Base-by-base conservation (phyloP, 2,329 filamentous ascomycete genomes). In the Tolypocladium ophioglossoides region DNA sequence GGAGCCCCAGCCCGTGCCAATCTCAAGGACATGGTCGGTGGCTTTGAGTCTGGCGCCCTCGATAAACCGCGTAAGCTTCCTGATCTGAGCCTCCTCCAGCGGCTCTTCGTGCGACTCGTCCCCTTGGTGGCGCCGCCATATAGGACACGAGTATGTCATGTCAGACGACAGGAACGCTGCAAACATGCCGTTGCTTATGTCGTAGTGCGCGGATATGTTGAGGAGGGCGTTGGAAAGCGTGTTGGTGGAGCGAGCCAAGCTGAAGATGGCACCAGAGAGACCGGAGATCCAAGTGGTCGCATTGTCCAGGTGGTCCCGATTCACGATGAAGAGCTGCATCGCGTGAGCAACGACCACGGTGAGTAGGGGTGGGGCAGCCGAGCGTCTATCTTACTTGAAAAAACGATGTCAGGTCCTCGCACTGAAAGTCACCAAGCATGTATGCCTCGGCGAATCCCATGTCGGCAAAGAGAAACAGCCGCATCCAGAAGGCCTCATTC, bases 141-240 rank as follows among this genome's bases (percentile, higher is more conserved):
- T 82, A 3, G 85, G 80, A 63, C 85, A 87, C 0, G 84, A 87
- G 62, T 88, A 89, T 4, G 85, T 88, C 85, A 89, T 89, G 63
- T 89, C 86, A n/a, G 79, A 75, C 0, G 84, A 87, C 32, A 89
- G 73, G 59, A 89, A 89, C 0, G 85, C 83, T 7, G 84, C 82
- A 61, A 89, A 89, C 83, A 89, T 87, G 55, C 84, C 82, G 63
- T 89, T 89, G 59, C 81, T 84, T 57, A 89, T 86, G 62, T 90
- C 86, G 65, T 90, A 90, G 59, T 90, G 86, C 5, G 85, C 84
- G 2, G 79, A 79, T 52, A 87, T 83, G 63, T 90, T 88, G 46
- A 87, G 72, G 12, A 82, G 74, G 1, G 82, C 74, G 59, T 80
- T 82, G 1, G 75, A 75, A 14, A 83, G 65, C 8, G 78, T 82